These are phyloP conservation scores for Kwoniella sp. DNA, from an alignment of 768 basidiomycete species.

Conservation along the genomic window DNA sequence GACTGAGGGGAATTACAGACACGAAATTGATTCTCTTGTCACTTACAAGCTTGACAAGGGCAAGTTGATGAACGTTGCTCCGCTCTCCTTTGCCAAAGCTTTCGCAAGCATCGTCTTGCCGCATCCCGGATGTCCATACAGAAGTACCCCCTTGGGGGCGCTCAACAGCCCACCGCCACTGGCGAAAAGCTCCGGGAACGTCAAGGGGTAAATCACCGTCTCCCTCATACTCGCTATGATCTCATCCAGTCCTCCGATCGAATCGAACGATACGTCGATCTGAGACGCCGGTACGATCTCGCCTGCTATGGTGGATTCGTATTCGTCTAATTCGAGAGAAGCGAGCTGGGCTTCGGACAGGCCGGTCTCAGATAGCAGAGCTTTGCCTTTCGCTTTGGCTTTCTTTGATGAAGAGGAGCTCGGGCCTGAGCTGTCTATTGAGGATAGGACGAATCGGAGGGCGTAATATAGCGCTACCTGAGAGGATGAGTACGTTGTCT, in stretches of 20 bases:
- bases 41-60: slow-evolving; percentile 67
- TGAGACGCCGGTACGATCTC: slow-evolving; percentile 69
- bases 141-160: slow-evolving; percentile 92
- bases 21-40: too few relatives aligned
- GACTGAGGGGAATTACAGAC: background rate
- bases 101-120: slow-evolving; percentile 99
- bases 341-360: slow-evolving; percentile 51
- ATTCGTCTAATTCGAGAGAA: slow-evolving; percentile 76
- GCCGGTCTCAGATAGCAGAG: slow-evolving; percentile 54
- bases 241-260: slow-evolving; percentile 89
- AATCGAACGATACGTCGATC: slow-evolving; percentile 58
- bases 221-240: slow-evolving; percentile 89
- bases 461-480: slow-evolving; percentile 58
- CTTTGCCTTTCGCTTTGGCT: slow-evolving; percentile 54
- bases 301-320: slow-evolving; percentile 90
- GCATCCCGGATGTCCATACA: slow-evolving; percentile 96
- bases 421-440: slow-evolving; percentile 47
- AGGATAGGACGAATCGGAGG: slow-evolving; percentile 54
- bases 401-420: slow-evolving; percentile 51
- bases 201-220: slow-evolving; percentile 91
- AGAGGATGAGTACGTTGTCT: background rate
- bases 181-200: slow-evolving; percentile 84
- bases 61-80: slow-evolving; percentile 93
- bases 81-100: slow-evolving; percentile 93
- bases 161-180: slow-evolving; percentile 71